Conservation (phyloP, 2,329 filamentous ascomycete species). For the Alternaria brassicae region DNA sequence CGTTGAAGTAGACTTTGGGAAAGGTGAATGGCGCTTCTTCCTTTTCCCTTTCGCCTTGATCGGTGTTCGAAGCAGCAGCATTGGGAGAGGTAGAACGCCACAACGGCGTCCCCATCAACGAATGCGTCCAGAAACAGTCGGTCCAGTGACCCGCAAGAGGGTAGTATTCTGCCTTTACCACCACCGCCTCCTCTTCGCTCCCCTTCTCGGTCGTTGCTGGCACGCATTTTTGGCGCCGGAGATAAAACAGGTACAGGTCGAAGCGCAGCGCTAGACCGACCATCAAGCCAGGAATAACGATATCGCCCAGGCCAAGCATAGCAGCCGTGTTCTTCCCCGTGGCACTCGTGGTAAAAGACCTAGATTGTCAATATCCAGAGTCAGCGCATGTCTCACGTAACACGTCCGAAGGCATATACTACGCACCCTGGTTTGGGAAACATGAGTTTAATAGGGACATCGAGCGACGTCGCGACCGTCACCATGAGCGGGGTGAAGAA, state of each 20-base stretch:
- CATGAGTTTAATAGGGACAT: constrained; percentile 91
- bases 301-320: constrained; percentile 93
- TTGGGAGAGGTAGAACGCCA: constrained; percentile 19
- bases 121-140: constrained; percentile 77
- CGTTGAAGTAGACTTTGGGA: constrained; percentile 83
- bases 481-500: constrained; percentile 90
- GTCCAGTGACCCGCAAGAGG: constrained; percentile 76
- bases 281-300: constrained; percentile 90
- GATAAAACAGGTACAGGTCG: constrained; percentile 85
- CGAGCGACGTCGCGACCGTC: constrained; percentile 84
- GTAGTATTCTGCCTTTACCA: constrained; percentile 52
- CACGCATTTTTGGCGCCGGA: constrained; percentile 63
- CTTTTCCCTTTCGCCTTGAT: constrained; percentile 7
- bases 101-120: constrained; percentile 38
- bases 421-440: constrained; percentile 78
- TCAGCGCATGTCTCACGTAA: too few species aligned
- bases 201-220: constrained; percentile 17
- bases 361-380: too few species aligned
- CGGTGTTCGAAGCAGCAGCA: not conserved
- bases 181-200: constrained; percentile 19
- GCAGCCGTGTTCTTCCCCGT: constrained; percentile 59
- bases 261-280: constrained; percentile 89
- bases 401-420: too few species aligned
- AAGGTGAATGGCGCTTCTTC: constrained; percentile 61
- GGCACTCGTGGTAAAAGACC: too few species aligned